A percentile compares a stretch with the other conserved stretches of the same genome.
Evolutionary conservation across 179 eudicot species (phyloP).

Genomic region (Sideroxylon spinosum): DNA sequence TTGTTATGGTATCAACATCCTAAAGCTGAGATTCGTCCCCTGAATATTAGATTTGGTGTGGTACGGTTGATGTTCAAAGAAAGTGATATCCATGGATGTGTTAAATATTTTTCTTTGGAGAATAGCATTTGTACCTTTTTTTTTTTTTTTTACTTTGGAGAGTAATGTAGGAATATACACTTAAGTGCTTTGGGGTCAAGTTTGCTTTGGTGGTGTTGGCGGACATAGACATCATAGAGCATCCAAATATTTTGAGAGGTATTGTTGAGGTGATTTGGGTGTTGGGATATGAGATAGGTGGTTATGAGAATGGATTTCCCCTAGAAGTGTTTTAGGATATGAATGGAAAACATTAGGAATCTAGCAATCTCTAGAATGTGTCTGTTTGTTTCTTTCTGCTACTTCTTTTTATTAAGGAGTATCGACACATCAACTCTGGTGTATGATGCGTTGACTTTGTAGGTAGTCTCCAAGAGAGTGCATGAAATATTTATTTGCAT

Average conservation of each 20-base stretch:
- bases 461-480: no score
- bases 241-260: background rate
- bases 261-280: background rate
- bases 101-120: background rate
- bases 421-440: no score
- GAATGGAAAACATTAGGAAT: background rate
- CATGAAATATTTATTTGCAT: no score
- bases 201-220: background rate
- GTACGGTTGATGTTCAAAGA: background rate
- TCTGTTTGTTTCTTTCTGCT: background rate
- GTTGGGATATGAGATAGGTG: background rate
- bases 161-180: no score
- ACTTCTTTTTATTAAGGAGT: background rate
- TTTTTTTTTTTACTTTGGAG: no score
- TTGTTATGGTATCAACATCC: background rate
- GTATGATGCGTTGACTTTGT: no score
- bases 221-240: background rate
- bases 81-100: background rate
- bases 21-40: background rate
- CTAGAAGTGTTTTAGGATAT: background rate
- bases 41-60: background rate
- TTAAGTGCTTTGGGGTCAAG: no score
- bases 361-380: conserved; percentile 3
- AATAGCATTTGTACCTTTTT: no score
- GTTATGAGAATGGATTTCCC: background rate